Conservation (phyloP, 192 early-diverging fungal species). For the Jimgerdemannia lactiflua region DNA sequence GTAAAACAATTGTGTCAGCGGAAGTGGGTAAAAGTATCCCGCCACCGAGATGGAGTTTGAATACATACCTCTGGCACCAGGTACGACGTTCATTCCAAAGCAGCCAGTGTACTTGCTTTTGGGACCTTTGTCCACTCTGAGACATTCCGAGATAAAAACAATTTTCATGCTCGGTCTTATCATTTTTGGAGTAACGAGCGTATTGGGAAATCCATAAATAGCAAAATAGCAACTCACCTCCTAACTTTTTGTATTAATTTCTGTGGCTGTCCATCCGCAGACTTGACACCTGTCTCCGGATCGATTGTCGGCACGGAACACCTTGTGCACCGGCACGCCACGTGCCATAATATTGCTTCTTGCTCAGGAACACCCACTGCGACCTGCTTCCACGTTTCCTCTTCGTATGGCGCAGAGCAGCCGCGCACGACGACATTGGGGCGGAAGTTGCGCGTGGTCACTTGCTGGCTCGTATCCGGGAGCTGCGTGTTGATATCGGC, state of each 20-base stretch:
- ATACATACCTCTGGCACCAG: constrained; percentile 1
- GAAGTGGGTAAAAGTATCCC: no score
- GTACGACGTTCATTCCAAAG: constrained; percentile 41
- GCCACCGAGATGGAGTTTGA: no score
- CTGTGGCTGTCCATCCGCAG: constrained; percentile 45
- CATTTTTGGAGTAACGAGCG: no score
- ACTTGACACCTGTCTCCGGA: constrained; percentile 43
- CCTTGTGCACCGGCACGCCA: constrained; percentile 54
- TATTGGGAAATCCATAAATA: no score
- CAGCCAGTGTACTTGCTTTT: constrained; percentile 39
- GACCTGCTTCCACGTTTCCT: constrained; percentile 67
- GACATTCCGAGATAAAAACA: no score
- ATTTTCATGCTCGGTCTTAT: no score
- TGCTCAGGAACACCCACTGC: constrained; percentile 25
- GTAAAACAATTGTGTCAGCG: no score
- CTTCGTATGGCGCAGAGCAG: constrained; percentile 51
- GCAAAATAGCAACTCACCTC: constrained; percentile 8
- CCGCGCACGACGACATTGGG: constrained; percentile 69
- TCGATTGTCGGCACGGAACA: constrained; percentile 64
- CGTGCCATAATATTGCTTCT: constrained; percentile 39
- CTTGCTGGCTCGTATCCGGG: constrained; percentile 7
- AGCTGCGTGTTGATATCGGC: constrained; percentile 55
- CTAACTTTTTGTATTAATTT: constrained; percentile 50
- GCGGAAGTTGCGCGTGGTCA: constrained; percentile 61
- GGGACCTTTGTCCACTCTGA: constrained; percentile 34